phyloP scores from a whole-genome alignment of 202 grass and related monocot species.

The Miscanthus sacchariflorus region DNA sequence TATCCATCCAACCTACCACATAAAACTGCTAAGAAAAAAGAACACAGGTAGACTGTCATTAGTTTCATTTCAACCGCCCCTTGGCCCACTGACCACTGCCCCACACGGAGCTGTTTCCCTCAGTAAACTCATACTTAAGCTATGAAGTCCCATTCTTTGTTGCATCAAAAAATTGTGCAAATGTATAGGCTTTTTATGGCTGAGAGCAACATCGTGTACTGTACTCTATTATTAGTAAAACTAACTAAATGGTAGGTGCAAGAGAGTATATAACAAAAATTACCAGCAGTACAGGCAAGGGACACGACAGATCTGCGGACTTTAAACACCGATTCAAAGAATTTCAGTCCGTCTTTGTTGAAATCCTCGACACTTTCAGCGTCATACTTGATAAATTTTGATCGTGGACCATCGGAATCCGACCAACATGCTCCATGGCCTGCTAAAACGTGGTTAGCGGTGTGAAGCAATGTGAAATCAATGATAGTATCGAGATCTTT shows the following conservation, averaged over 20 bases:
- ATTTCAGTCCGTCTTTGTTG: background rate
- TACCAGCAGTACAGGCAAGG: background rate
- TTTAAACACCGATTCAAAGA: background rate
- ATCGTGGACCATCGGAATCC: background rate
- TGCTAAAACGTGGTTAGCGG: background rate
- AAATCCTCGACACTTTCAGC: background rate
- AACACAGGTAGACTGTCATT: too few species aligned
- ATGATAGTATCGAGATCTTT: background rate
- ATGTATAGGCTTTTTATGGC: background rate
- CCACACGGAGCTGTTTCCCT: too few species aligned
- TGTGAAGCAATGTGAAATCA: background rate
- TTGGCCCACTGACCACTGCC: too few species aligned
- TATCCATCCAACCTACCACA: too few species aligned
- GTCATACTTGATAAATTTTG: conserved; percentile 19
- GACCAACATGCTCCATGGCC: conserved; percentile 22
- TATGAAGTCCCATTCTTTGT: too few species aligned
- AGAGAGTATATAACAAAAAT: too few species aligned
- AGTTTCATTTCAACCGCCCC: too few species aligned
- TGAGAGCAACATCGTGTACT: background rate
- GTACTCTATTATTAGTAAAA: background rate
- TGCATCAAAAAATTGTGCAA: too few species aligned
- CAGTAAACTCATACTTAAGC: too few species aligned
- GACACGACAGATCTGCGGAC: background rate
- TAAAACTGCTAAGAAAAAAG: too few species aligned
- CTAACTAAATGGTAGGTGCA: background rate